phyloP scores from a whole-genome alignment of 306 rosid genomes.

The Inga leiocalycina region DNA sequence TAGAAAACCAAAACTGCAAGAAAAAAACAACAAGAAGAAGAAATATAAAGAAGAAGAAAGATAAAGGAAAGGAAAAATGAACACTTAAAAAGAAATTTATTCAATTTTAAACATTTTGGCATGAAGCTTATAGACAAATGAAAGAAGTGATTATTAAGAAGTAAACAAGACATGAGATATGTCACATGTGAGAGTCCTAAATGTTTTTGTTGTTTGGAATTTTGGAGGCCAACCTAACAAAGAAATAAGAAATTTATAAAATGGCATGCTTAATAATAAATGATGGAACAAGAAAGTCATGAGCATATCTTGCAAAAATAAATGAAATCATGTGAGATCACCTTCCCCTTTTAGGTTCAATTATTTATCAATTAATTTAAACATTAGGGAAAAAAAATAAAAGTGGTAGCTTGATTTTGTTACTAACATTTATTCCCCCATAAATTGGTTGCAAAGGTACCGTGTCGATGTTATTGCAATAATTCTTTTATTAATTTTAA shows the following conservation, averaged over 20 bases:
- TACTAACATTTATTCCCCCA: background rate
- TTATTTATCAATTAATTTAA: background rate
- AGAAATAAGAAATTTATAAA: background rate
- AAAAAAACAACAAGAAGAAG: too few relatives aligned
- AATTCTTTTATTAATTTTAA: background rate
- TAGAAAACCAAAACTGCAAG: background rate
- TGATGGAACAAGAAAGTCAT: background rate
- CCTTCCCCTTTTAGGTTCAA: background rate
- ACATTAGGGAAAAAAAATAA: background rate
- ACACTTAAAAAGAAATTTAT: background rate
- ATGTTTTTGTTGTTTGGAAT: background rate
- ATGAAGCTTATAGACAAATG: background rate
- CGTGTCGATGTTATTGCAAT: too few relatives aligned
- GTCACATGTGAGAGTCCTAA: background rate
- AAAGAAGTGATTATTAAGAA: background rate
- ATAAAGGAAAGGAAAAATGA: background rate
- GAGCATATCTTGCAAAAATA: background rate
- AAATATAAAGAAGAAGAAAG: too few relatives aligned
- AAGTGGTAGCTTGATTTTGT: background rate
- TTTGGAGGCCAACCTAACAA: background rate
- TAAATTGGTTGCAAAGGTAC: background rate
- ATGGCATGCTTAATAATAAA: background rate
- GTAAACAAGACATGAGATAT: background rate
- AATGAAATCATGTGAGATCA: background rate
- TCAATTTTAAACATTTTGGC: background rate